Conservation (phyloP, 1,139 yeast genomes). For the Kodamaea ohmeri region DNA sequence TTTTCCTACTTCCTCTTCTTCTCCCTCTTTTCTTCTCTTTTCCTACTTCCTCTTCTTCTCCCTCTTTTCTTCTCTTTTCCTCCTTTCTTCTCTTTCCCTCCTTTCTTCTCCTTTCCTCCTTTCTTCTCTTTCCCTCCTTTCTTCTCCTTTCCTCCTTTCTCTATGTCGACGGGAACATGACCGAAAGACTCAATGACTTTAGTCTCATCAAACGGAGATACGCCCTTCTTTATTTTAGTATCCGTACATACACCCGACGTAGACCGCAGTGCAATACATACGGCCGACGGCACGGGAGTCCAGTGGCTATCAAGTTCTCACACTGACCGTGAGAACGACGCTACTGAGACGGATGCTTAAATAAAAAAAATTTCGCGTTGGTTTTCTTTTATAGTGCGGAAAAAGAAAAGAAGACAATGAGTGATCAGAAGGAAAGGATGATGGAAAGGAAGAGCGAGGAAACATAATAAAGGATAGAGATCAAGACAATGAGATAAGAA, state of each 20-base stretch:
- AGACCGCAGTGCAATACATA: conserved; percentile 13
- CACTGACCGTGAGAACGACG: conserved; percentile 32
- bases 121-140: neutral
- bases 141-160: neutral
- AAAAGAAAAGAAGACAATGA: too few relatives aligned
- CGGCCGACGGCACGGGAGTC: conserved; percentile 9
- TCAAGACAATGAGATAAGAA: too few relatives aligned
- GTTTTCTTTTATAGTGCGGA: too few relatives aligned
- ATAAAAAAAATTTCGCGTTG: conserved; percentile 11
- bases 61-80: too few relatives aligned
- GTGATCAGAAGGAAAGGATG: too few relatives aligned
- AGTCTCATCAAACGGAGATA: conserved; percentile 48
- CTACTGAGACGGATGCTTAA: conserved; percentile 29
- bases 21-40: too few relatives aligned
- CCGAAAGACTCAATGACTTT: conserved; percentile 46
- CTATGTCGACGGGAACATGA: conserved; percentile 43
- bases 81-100: too few relatives aligned
- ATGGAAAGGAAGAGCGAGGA: too few relatives aligned
- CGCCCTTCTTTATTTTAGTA: conserved; percentile 37
- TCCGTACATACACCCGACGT: conserved; percentile 19
- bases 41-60: too few relatives aligned
- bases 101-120: neutral
- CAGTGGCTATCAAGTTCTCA: conserved; percentile 37
- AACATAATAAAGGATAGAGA: too few relatives aligned
- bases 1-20: too few relatives aligned